A percentile compares a stretch with the other conserved stretches of the same genome.
Evolutionary conservation across 1,139 yeast genomes (phyloP).

Genomic region (Debaryomyces fabryi): DNA sequence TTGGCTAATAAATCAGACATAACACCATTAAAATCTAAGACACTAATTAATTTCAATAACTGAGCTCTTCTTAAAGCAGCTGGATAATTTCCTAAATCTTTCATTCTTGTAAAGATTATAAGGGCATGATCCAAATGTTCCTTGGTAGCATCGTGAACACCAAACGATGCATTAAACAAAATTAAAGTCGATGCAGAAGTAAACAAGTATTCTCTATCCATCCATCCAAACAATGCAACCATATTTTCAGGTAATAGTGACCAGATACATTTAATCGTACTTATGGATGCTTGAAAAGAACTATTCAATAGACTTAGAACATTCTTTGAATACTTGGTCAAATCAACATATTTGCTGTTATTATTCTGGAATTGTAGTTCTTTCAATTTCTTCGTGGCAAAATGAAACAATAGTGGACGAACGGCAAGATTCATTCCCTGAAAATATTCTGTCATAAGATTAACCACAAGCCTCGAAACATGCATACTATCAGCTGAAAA

Average conservation of each 20-base stretch:
- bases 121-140: slow-evolving; percentile 77
- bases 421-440: slow-evolving; percentile 86
- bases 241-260: slow-evolving; percentile 71
- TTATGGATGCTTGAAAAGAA: slow-evolving; percentile 81
- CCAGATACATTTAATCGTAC: slow-evolving; percentile 75
- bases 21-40: slow-evolving; percentile 68
- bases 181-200: slow-evolving; percentile 80
- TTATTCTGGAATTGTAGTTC: slow-evolving; percentile 47
- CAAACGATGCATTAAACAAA: slow-evolving; percentile 78
- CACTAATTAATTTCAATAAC: slow-evolving; percentile 61
- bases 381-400: slow-evolving; percentile 69
- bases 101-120: slow-evolving; percentile 70
- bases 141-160: slow-evolving; percentile 75
- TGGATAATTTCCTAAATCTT: slow-evolving; percentile 74
- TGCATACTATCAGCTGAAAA: slow-evolving; percentile 56
- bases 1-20: slow-evolving; percentile 59
- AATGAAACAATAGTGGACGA: slow-evolving; percentile 77
- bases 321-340: slow-evolving; percentile 68
- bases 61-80: slow-evolving; percentile 78
- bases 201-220: slow-evolving; percentile 84
- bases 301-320: slow-evolving; percentile 73
- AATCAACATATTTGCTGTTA: slow-evolving; percentile 60
- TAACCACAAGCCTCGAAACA: slow-evolving; percentile 70
- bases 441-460: slow-evolving; percentile 82
- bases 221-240: slow-evolving; percentile 85